Base-by-base conservation (phyloP, 202 grass and related monocot species). In the Elaeis oleifera region DNA sequence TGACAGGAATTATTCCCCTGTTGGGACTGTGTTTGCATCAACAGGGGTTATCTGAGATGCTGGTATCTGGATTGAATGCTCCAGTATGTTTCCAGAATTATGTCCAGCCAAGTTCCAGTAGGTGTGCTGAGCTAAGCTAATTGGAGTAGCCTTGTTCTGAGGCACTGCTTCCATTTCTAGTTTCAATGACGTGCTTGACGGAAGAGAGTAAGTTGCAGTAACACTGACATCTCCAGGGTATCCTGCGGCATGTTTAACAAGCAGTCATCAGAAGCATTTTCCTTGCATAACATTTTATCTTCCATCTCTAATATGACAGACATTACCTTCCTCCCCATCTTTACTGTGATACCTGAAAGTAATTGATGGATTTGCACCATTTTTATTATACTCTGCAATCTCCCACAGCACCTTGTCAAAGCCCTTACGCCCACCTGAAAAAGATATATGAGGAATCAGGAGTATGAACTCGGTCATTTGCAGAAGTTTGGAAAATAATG, bases 21-120 rank as follows among this genome's bases (percentile, higher is more conserved):
- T 90, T 20, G 87, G 91, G 59, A 96, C 80, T 27, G 72, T 61
- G 56, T 77, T 88, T 44, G 78, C 70, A 5, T 96, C 79, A 18
- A 88, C 79, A 23, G 84, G 91, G 61, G 91, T 96, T 39, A 90
- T 68, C 56, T 90, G 73, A 31, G 78, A 60, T 50, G 66, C 83
- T 76, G 58, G 85, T 26, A 96, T 90, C 59, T 90, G 84, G 20
- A 84, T 77, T 7, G 59, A 78, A 71, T 90, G 86, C 29, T 85
- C 79, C 27, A 90, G 80, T 31, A 75, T 80, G 59, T 65, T 76
- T 32, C 84, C 87, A 0, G 86, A 90, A 39, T 78, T 69, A 63
- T 96, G 87, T 13, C 90, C 90, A n/a, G 86, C 81, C 53, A 96
- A 76, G 81, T 96, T 96, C 90, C 86, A 90, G 67, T 96, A 96